Base-by-base conservation (phyloP, 176 grass and related monocot species). In the Musa schizocarpa region DNA sequence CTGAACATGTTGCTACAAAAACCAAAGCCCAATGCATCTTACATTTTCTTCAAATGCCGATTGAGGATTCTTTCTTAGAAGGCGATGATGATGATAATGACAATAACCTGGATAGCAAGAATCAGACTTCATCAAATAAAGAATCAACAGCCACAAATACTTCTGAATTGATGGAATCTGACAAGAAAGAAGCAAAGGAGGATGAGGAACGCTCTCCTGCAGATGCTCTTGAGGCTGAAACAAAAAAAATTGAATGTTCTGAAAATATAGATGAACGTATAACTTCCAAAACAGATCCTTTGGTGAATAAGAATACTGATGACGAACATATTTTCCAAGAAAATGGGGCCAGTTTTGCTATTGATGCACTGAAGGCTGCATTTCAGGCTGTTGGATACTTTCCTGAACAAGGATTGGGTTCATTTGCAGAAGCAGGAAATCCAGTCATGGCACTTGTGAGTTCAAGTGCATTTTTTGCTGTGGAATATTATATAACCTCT, bases 371-470 rank as follows among this genome's bases (percentile, higher is more conserved):
- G 72, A 95, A 92, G 87, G 82, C 83, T 76, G 96, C 96, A 79
- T 99, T 99, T 22, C 76, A 92, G 75, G 84, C 90, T 34, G 88
- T 87, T 74, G 91, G 91, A 80, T 81, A 86, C 77, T 89, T 81
- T 65, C 86, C 88, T 62, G 86, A 89, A 68, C 65, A 79, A 78
- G 83, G 83, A n/a, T 65, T 81, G 34, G 78, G 84, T 82, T 94
- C 96, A 58, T 99, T 99, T 87, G 81, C 83, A 71, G 88, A 99
- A 68, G 86, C 88, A 76, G 96, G 96, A 73, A 94, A 99, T 72
- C 96, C 96, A 65, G 91, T 99, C 75, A 99, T 99, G 88, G 86
- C 96, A 79, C 63, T 99, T 77, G 96, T 95, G 82, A 84, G 88
- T 78, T 62, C 53, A 64, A 20, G 69, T 13, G 53, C 20, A 48